phyloP scores from a whole-genome alignment of 2,329 filamentous ascomycete species.

The Aspergillus puulaauensis region DNA sequence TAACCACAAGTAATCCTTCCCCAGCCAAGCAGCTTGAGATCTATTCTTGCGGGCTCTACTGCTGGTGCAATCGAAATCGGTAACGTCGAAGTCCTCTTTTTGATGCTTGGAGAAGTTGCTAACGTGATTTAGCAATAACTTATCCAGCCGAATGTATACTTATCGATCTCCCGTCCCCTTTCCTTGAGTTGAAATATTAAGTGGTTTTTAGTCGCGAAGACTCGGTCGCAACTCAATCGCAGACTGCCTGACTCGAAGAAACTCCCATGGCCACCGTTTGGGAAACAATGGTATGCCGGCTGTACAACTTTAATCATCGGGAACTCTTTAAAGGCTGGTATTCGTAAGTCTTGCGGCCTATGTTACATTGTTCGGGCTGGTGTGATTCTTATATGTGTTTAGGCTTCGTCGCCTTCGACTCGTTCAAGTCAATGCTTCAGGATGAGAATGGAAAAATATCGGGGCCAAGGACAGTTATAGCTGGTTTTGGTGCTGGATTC shows the following conservation, averaged over 20 bases:
- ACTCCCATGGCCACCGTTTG: constrained; percentile 92
- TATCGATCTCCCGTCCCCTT: background rate
- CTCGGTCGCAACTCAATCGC: constrained; percentile 87
- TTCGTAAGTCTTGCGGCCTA: constrained; percentile 61
- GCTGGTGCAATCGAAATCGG: constrained; percentile 94
- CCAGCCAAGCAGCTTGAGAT: constrained; percentile 77
- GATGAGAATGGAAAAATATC: constrained; percentile 86
- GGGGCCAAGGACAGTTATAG: constrained; percentile 85
- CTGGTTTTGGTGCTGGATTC: constrained; percentile 90
- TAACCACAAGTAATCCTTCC: constrained; percentile 33
- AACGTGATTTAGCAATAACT: constrained; percentile 68
- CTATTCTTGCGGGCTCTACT: constrained; percentile 87
- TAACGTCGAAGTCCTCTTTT: constrained; percentile 38
- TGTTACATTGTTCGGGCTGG: background rate
- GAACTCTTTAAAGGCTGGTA: constrained; percentile 93
- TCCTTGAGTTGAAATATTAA: constrained; percentile 20
- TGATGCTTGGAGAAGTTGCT: constrained; percentile 9
- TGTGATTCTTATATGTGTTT: background rate
- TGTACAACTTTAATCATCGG: constrained; percentile 97
- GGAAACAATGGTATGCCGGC: constrained; percentile 92
- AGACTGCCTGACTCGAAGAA: constrained; percentile 78
- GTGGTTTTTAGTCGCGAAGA: constrained; percentile 74
- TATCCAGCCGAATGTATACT: constrained; percentile 84
- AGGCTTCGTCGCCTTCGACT: constrained; percentile 95
- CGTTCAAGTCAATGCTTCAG: constrained; percentile 80